phyloP scores from a whole-genome alignment of 129 eudicot species.

The Helichrysum umbraculigerum region DNA sequence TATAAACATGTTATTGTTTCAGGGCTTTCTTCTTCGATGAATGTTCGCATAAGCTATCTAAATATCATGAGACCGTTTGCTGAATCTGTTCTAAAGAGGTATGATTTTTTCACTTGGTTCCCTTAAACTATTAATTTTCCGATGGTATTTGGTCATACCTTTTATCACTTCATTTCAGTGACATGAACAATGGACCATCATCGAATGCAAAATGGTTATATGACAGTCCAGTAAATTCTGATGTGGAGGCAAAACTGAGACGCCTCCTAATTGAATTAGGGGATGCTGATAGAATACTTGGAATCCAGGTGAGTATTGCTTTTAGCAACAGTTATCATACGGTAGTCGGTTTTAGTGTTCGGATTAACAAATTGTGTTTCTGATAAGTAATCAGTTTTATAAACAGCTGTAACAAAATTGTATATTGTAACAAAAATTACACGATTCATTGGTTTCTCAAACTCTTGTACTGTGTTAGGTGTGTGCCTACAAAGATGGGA shows the following conservation, averaged over 20 bases:
- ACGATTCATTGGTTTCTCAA: not conserved
- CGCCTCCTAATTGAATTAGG: constrained; percentile 73
- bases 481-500: constrained; percentile 96
- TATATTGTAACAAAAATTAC: not conserved
- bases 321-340: not conserved
- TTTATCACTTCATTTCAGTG: constrained; percentile 51
- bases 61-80: constrained; percentile 98
- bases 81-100: constrained; percentile 88
- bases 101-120: constrained; percentile 16
- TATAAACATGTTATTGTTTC: constrained; percentile 23
- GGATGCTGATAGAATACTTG: constrained; percentile 82
- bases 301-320: constrained; percentile 74
- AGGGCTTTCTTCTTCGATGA: constrained; percentile 95
- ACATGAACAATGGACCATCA: constrained; percentile 66
- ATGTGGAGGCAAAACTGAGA: constrained; percentile 81
- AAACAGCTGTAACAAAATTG: not conserved
- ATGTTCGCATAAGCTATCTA: constrained; percentile 73
- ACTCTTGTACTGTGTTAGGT: constrained; percentile 43
- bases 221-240: constrained; percentile 69
- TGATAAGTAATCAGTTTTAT: not conserved
- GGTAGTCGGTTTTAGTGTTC: not conserved
- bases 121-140: not conserved
- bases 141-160: not conserved
- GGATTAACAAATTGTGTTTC: not conserved
- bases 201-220: constrained; percentile 65